Conservation (phyloP, 257 asterid genomes). For the Solanum pinnatisectum region DNA sequence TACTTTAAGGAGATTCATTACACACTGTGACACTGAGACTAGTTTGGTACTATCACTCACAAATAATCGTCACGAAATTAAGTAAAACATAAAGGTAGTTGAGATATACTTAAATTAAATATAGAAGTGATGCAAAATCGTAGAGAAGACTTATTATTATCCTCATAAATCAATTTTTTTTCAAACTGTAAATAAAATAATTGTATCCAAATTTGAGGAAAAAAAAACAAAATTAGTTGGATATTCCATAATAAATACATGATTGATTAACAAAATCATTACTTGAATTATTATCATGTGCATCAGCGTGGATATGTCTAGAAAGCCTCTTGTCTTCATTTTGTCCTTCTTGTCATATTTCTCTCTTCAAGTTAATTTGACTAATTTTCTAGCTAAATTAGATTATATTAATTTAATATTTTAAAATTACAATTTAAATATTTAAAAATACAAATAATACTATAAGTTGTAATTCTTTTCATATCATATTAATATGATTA, state of each 20-base stretch:
- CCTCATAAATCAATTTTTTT: no score
- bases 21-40: no score
- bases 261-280: not conserved
- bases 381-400: not conserved
- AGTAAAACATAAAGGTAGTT: not conserved
- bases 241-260: not conserved
- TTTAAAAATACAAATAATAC: accelerated
- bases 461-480: no score
- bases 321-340: not conserved
- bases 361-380: not conserved
- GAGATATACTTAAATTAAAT: not conserved
- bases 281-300: not conserved
- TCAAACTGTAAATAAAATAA: not conserved
- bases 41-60: no score
- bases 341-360: not conserved
- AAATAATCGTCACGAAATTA: no score
- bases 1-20: no score
- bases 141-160: not conserved
- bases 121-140: not conserved
- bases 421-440: no score
- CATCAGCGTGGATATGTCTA: not conserved
- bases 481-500: no score
- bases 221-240: not conserved
- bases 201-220: not conserved
- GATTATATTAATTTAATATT: no score